A percentile compares a stretch with the other conserved stretches of the same genome.
These are phyloP conservation scores for Ogataea degrootiae DNA, from an alignment of 805 yeast genomes.

Conservation along the genomic window DNA sequence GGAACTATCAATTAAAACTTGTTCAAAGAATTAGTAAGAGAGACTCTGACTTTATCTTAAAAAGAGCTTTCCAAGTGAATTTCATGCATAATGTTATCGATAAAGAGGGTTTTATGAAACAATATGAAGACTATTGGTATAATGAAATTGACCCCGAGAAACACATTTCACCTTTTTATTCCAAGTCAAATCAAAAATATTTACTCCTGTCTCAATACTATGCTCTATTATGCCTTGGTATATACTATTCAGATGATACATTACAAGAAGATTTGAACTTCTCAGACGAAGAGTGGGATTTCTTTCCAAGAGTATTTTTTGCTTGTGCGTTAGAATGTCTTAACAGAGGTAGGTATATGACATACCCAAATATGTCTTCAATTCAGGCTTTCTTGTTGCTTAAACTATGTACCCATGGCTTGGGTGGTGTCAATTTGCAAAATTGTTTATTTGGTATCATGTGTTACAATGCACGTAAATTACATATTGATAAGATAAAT, in stretches of 20 bases:
- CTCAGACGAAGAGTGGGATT: conserved; percentile 22
- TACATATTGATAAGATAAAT: conserved; percentile 20
- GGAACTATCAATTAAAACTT: conserved; percentile 24
- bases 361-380: conserved; percentile 23
- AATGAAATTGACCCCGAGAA: conserved; percentile 13
- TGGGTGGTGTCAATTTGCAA: conserved; percentile 28
- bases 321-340: conserved; percentile 30
- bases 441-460: conserved; percentile 19
- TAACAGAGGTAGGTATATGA: conserved; percentile 30
- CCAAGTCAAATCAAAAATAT: conserved; percentile 24
- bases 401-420: conserved; percentile 24
- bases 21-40: conserved; percentile 13
- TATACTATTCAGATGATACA: conserved; percentile 24
- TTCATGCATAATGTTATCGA: conserved; percentile 46
- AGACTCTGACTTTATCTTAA: conserved; percentile 20
- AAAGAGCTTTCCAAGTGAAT: conserved; percentile 15
- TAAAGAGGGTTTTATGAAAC: conserved; percentile 58
- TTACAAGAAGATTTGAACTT: conserved; percentile 19
- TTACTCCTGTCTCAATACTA: conserved; percentile 29
- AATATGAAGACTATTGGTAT: conserved; percentile 42
- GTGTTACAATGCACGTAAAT: conserved; percentile 22
- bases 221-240: conserved; percentile 27
- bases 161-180: conserved; percentile 24
- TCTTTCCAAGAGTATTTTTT: conserved; percentile 26
- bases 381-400: conserved; percentile 27